Evolutionary conservation across 1,284 basidiomycete species (phyloP), one percentile per base, ranked within the genome.

Genomic region (Ganoderma resinaceum): DNA sequence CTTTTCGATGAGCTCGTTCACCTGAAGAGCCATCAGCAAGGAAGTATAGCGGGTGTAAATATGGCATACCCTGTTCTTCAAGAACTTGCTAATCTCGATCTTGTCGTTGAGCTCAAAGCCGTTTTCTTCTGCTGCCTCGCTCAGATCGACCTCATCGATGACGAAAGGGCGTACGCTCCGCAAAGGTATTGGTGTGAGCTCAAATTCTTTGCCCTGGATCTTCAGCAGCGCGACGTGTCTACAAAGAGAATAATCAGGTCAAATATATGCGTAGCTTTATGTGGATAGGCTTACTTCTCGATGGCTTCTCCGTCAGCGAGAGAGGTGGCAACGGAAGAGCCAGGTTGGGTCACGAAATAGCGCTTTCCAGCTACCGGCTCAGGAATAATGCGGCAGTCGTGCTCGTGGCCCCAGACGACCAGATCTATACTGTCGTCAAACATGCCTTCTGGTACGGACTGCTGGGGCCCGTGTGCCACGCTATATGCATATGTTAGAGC

Each of bases 391-490:
- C 95, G 89, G 78, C 97, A 98, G 79, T 99, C 97, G 78, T 99
- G 98, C 79, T 99, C 98, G 78, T 99, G 98, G 1, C 98, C 97
- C 97, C 97, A 99, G 0, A 99, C 86, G 9, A 99, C 95, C 5
- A 99, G 86, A 76, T 98, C 91, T 67, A 99, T 87, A 74, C 92
- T 95, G 77, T 99, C 95, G 77, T 99, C 97, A 76, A 99, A 99
- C 89, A 98, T 95, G 68, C 94, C 93, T 77, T 99, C 98, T 2
- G 97, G 96, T 0, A 99, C 96, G 31, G 87, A 94, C 73, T 96
- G 93, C 78, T 98, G 95, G 3, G 95, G 95, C 0, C 95, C 95
- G 78, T 97, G 97, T 70, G 95, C 93, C 3, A 98, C 97, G 23
- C 96, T 98, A 71, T 3, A 40, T 14, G 20, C 23, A n/a, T 20